Percentiles rank a stretch among this genome's conserved stretches.
Evolutionary conservation across 805 yeast species (phyloP).

Genomic region (Hanseniaspora thailandica): DNA sequence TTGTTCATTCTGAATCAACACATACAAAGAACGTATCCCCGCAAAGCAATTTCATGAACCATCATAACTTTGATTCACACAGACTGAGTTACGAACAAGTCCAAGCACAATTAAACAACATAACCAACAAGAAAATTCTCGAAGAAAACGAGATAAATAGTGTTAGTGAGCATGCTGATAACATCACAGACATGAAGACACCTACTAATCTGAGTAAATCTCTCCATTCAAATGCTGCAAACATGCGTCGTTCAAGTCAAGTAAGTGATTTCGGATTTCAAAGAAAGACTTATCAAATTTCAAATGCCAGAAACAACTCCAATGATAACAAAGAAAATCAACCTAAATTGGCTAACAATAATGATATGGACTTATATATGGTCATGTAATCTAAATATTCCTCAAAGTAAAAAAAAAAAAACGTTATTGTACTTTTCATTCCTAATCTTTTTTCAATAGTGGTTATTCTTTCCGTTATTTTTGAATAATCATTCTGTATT

Average conservation of each 20-base stretch:
- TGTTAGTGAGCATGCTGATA: not conserved
- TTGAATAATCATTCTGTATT: not conserved
- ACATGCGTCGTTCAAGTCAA: not conserved
- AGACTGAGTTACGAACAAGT: not conserved
- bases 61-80: not conserved
- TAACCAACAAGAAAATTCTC: not conserved
- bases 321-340: not conserved
- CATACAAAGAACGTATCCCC: slow-evolving; percentile 8
- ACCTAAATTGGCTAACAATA: not conserved
- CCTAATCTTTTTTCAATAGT: not conserved
- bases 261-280: not conserved
- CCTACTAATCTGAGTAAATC: not conserved
- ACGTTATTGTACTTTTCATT: no score
- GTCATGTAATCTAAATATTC: not conserved
- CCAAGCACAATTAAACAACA: not conserved
- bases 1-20: not conserved
- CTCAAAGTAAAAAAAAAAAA: no score
- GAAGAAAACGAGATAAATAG: not conserved
- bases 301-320: not conserved
- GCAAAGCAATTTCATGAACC: not conserved
- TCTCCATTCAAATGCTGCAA: not conserved
- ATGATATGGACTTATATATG: slow-evolving; percentile 8
- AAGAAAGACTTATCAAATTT: not conserved
- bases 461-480: not conserved
- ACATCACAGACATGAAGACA: not conserved